Percentiles rank a stretch among this genome's conserved stretches.
phyloP scores from a whole-genome alignment of 2,329 filamentous ascomycete genomes.

The Trichoderma cornu-damae region DNA sequence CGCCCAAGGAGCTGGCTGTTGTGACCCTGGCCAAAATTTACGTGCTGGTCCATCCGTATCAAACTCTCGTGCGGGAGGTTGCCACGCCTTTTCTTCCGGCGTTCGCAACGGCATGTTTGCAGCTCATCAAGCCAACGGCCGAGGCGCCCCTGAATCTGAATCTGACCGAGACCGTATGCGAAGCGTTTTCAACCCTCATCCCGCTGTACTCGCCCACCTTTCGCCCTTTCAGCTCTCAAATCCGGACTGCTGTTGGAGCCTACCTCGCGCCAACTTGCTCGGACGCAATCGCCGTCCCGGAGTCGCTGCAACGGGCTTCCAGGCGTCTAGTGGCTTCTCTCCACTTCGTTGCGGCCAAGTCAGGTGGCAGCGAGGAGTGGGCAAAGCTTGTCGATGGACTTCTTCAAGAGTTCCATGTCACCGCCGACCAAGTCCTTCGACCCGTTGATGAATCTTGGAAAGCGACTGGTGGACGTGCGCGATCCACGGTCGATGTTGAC shows the following conservation, averaged over 20 bases:
- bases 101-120: constrained; percentile 69
- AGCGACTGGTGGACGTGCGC: constrained; percentile 50
- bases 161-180: constrained; percentile 63
- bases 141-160: constrained; percentile 37
- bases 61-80: constrained; percentile 79
- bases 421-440: constrained; percentile 72
- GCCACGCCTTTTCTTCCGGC: constrained; percentile 74
- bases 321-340: constrained; percentile 64
- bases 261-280: constrained; percentile 62
- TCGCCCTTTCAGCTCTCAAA: constrained; percentile 66
- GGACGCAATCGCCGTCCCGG: constrained; percentile 44
- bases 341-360: constrained; percentile 76
- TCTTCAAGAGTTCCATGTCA: constrained; percentile 61
- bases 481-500: constrained; percentile 41
- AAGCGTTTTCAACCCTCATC: constrained; percentile 65
- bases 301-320: constrained; percentile 51
- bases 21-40: constrained; percentile 80
- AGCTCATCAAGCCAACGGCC: constrained; percentile 51
- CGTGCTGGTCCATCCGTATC: constrained; percentile 72
- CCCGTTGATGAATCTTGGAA: constrained; percentile 79
- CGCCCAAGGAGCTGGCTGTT: constrained; percentile 70
- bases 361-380: constrained; percentile 74
- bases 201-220: constrained; percentile 80
- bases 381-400: constrained; percentile 57
- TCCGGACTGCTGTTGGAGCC: constrained; percentile 54